Evolutionary conservation across 371 early-diverging fungal genomes (phyloP).

Genomic region (Mucor racemosus): DNA sequence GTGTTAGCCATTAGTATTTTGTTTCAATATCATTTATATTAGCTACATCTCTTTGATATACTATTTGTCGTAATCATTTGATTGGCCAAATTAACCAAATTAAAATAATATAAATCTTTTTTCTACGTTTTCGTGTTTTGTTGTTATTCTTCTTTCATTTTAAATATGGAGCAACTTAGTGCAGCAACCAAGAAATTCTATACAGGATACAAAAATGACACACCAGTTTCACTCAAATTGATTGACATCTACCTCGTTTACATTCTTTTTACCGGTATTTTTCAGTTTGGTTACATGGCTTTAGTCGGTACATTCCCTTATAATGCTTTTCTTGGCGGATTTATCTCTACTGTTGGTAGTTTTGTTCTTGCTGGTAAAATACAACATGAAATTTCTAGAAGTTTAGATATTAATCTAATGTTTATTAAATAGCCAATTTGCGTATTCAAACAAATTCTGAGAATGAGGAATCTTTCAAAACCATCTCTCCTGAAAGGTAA

Average conservation of each 20-base stretch:
- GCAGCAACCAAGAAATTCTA: conserved; percentile 30
- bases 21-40: too few species aligned
- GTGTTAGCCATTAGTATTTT: too few species aligned
- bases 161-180: conserved; percentile 27
- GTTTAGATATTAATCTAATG: too few species aligned
- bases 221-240: conserved; percentile 80
- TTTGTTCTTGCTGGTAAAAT: conserved; percentile 90
- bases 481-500: conserved; percentile 43
- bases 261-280: conserved; percentile 83
- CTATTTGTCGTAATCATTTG: conserved; percentile 2
- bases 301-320: conserved; percentile 94
- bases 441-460: conserved; percentile 41
- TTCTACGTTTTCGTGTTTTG: not conserved
- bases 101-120: conserved; percentile 4
- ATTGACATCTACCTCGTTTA: conserved; percentile 92
- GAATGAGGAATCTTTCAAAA: conserved; percentile 31
- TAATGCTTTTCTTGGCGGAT: conserved; percentile 96
- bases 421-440: conserved; percentile 30
- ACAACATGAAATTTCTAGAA: not conserved
- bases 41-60: too few species aligned
- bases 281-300: conserved; percentile 87
- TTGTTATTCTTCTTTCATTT: not conserved
- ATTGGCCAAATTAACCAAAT: conserved; percentile 3
- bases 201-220: conserved; percentile 61
- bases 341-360: conserved; percentile 88